Evolutionary conservation across 164 flowering plant species (phyloP), one percentile per base, ranked within the genome.

Genomic region (Akebia trifoliata): DNA sequence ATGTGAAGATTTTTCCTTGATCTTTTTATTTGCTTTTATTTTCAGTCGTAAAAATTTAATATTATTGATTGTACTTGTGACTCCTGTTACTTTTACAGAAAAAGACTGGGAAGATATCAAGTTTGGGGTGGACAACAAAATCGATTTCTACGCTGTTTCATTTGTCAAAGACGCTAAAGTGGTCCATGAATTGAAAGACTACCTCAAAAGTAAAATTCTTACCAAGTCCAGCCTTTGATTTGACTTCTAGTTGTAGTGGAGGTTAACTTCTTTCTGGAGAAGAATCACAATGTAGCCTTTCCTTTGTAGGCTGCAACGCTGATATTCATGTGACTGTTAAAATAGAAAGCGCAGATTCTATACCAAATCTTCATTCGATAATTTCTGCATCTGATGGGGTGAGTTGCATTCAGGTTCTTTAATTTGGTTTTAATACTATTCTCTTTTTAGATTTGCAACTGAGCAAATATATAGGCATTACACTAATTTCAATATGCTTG

Each of bases 101-200:
- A 94, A 90, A 64, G 99, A 94, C 61, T 94, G 99, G 99, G 99
- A 94, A 65, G 99, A 94, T 73, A 94, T 94, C 66, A 94, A 94
- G 73, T 94, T 94, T 81, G 99, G 99, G 36, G 97, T 94, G 66
- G 97, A 87, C 55, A 94, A 94, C 62, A 64, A 83, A 64, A 87
- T 94, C 65, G 99, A 94, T 66, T 90, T 83, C 64, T 94, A 94
- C 81, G 99, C 99, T 53, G 95, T 94, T 65, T 94, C 99, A 22
- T 94, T 94, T 76, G 99, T 94, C 39, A 94, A 94, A 72, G 96
- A 94, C 73, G 99, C 99, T 37, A 51, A 79, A 69, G 99, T 94
- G 63, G 85, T 94, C 53, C 86, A 81, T 70, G 96, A 94, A 70
- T 72, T 94, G 78, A 90, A 93, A 75, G 79, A 84, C 48, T 93